Percentiles rank a stretch among this genome's conserved stretches.
Conservation (phyloP, 2,329 filamentous ascomycete species). For the Phialocephala subalpina region DNA sequence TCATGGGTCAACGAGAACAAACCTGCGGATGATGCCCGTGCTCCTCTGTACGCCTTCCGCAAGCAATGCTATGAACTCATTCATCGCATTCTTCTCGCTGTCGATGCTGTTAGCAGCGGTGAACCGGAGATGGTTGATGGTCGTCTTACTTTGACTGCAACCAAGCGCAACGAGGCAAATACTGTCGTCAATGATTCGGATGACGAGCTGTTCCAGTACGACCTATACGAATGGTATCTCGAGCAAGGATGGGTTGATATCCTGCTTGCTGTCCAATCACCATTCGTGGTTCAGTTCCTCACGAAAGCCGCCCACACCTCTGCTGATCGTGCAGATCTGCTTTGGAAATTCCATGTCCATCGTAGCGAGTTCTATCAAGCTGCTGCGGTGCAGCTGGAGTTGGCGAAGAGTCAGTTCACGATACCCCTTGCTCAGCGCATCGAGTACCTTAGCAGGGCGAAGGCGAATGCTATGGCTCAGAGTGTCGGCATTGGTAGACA, state of each 20-base stretch:
- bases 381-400: slow-evolving; percentile 82
- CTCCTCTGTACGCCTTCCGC: slow-evolving; percentile 72
- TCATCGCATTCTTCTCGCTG: slow-evolving; percentile 78
- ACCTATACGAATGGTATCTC: slow-evolving; percentile 98
- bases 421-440: slow-evolving; percentile 87
- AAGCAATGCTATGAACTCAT: slow-evolving; percentile 87
- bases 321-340: slow-evolving; percentile 82
- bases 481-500: slow-evolving; percentile 80
- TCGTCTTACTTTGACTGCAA: slow-evolving; percentile 76
- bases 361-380: slow-evolving; percentile 85
- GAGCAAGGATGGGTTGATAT: slow-evolving; percentile 84
- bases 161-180: slow-evolving; percentile 87
- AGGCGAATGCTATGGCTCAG: slow-evolving; percentile 88
- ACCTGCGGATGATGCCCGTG: slow-evolving; percentile 74
- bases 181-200: slow-evolving; percentile 86
- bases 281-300: slow-evolving; percentile 87
- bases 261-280: slow-evolving; percentile 83
- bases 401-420: slow-evolving; percentile 83
- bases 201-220: slow-evolving; percentile 94
- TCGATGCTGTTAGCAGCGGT: slow-evolving; percentile 74
- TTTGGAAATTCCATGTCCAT: slow-evolving; percentile 93
- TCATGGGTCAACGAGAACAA: slow-evolving; percentile 88
- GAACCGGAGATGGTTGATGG: slow-evolving; percentile 82
- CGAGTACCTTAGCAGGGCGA: slow-evolving; percentile 87
- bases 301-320: slow-evolving; percentile 77